These are phyloP conservation scores for Stachybotrys chartarum DNA, from an alignment of 2,329 filamentous ascomycete species.

Conservation along the genomic window DNA sequence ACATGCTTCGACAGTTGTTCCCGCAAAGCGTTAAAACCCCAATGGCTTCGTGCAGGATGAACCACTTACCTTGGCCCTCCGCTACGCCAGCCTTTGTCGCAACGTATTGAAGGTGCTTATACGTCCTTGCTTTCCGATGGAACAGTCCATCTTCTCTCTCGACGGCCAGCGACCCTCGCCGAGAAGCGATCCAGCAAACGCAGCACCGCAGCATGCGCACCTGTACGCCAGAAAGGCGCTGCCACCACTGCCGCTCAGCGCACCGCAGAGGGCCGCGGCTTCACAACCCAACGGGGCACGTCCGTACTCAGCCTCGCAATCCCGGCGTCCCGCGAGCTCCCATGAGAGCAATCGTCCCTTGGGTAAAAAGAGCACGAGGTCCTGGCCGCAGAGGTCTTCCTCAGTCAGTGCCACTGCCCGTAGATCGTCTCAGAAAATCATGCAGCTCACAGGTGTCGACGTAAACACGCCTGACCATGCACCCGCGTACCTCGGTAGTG, in stretches of 20 bases:
- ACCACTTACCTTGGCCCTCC: neutral
- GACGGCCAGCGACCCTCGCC: neutral
- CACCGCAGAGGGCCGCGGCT: neutral
- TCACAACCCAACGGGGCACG: neutral
- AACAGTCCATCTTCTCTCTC: neutral
- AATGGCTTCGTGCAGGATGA: neutral
- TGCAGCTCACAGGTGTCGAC: slow-evolving; percentile 33
- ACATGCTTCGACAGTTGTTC: too few species aligned
- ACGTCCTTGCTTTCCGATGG: neutral
- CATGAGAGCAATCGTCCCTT: neutral
- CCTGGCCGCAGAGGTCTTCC: neutral
- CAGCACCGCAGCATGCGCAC: slow-evolving; percentile 5
- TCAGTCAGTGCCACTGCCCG: slow-evolving; percentile 7
- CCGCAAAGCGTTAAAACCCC: too few species aligned
- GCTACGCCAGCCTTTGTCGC: neutral
- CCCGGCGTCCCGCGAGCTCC: neutral
- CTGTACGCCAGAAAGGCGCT: slow-evolving; percentile 11
- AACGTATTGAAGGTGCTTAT: neutral
- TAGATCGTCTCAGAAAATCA: slow-evolving; percentile 29
- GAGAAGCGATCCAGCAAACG: neutral
- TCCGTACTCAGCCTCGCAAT: neutral
- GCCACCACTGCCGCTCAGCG: slow-evolving; percentile 9
- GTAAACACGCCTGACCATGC: slow-evolving; percentile 17
- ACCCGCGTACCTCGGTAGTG: neutral
- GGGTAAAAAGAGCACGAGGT: neutral